These are phyloP conservation scores for Picochlorum sp. DNA, from an alignment of 139 green algal genomes.

Conservation along the genomic window DNA sequence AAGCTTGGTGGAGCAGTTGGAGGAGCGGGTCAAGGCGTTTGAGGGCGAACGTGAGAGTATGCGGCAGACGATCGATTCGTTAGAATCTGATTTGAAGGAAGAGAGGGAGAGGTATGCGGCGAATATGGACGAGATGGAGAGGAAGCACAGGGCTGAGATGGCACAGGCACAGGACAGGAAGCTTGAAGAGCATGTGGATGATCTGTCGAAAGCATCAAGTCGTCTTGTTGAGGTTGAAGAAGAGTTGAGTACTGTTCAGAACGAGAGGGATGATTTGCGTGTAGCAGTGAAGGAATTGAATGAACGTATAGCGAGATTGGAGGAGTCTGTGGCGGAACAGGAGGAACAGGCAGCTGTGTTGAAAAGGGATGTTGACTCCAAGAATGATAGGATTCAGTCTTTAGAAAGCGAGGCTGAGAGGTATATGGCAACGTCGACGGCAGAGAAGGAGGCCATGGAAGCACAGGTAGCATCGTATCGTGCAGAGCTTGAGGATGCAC, in stretches of 20 bases:
- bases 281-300: background rate
- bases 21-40: background rate
- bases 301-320: background rate
- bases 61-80: background rate
- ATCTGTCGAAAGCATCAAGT: too few relatives aligned
- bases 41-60: background rate
- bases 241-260: background rate
- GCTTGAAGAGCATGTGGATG: too few relatives aligned
- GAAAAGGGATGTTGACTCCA: background rate
- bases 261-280: background rate
- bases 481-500: too few relatives aligned
- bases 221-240: too few relatives aligned
- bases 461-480: background rate
- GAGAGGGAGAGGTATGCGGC: background rate
- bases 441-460: background rate
- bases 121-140: too few relatives aligned
- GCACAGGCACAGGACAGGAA: too few relatives aligned
- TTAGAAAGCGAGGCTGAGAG: background rate
- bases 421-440: background rate
- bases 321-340: background rate
- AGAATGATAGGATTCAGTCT: background rate
- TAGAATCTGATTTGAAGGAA: background rate
- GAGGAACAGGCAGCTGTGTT: background rate
- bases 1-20: conserved; percentile 3
- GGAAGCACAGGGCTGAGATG: too few relatives aligned